Percentiles rank a stretch among this genome's conserved stretches.
Conservation (phyloP, 495 filamentous ascomycete species). For the Penicillium alfredii region DNA sequence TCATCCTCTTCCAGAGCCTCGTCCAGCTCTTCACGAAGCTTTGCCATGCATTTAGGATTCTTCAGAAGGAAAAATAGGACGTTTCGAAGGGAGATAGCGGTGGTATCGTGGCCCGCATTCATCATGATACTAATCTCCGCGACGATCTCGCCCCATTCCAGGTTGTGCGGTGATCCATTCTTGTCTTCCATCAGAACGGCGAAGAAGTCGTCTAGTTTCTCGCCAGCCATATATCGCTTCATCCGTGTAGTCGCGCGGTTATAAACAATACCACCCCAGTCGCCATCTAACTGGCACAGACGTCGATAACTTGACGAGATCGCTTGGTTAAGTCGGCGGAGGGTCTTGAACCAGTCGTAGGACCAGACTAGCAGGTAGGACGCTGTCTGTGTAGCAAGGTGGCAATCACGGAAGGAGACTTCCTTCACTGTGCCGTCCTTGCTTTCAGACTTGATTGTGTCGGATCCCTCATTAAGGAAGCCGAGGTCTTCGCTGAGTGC, state of each 20-base stretch:
- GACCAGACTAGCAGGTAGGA: slow-evolving; percentile 38
- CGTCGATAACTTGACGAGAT: slow-evolving; percentile 12
- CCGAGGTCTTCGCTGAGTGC: too few species aligned
- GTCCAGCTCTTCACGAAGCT: slow-evolving; percentile 52
- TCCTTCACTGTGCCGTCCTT: slow-evolving; percentile 29
- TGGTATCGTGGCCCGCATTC: slow-evolving; percentile 49
- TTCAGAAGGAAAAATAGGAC: slow-evolving; percentile 48
- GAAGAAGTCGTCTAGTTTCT: slow-evolving; percentile 51
- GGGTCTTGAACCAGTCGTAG: slow-evolving; percentile 34
- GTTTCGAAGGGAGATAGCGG: slow-evolving; percentile 42
- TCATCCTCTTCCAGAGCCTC: slow-evolving; percentile 26
- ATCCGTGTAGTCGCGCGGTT: slow-evolving; percentile 25
- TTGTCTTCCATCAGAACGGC: slow-evolving; percentile 44
- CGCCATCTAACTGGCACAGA: slow-evolving; percentile 10
- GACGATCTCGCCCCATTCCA: slow-evolving; percentile 22
- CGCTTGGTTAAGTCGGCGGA: slow-evolving; percentile 12
- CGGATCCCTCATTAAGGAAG: slow-evolving; percentile 38
- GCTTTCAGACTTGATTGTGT: slow-evolving; percentile 23
- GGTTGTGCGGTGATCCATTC: slow-evolving; percentile 22
- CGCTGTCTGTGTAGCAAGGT: slow-evolving; percentile 25
- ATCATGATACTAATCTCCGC: slow-evolving; percentile 32
- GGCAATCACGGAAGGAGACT: slow-evolving; percentile 33
- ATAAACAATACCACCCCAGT: slow-evolving; percentile 30
- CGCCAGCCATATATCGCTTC: slow-evolving; percentile 32
- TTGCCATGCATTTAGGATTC: slow-evolving; percentile 38